Percentiles rank a stretch among this genome's conserved stretches.
phyloP scores from a whole-genome alignment of 1,139 yeast species.

The Hemisphaericaspora xylanilytica region DNA sequence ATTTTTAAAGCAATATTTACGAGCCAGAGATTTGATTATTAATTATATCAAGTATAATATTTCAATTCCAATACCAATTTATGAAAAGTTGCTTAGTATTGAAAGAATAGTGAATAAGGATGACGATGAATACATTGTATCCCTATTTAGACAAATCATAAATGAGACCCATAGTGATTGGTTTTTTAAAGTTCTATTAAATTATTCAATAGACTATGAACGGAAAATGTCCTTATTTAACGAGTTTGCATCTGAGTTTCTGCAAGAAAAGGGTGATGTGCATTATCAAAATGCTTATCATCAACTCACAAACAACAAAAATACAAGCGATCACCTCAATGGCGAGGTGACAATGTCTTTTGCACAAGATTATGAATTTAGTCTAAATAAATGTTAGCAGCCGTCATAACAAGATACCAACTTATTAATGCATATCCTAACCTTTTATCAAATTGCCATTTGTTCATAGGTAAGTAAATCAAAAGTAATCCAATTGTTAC shows the following conservation, averaged over 20 bases:
- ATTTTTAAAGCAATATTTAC: slow-evolving; percentile 26
- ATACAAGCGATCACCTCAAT: neutral
- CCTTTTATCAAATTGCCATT: slow-evolving; percentile 34
- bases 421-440: slow-evolving; percentile 25
- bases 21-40: slow-evolving; percentile 37
- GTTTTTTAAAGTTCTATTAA: slow-evolving; percentile 20
- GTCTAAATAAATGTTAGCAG: slow-evolving; percentile 18
- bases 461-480: slow-evolving; percentile 31
- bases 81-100: slow-evolving; percentile 36
- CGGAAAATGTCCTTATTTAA: slow-evolving; percentile 12
- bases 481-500: slow-evolving; percentile 23
- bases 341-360: neutral
- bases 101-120: slow-evolving; percentile 29
- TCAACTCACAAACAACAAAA: slow-evolving; percentile 2
- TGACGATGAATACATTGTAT: slow-evolving; percentile 24
- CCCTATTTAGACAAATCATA: slow-evolving; percentile 25
- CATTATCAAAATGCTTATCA: slow-evolving; percentile 3
- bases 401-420: slow-evolving; percentile 23
- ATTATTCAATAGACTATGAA: slow-evolving; percentile 17
- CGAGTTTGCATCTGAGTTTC: slow-evolving; percentile 10
- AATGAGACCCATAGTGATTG: slow-evolving; percentile 23
- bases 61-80: slow-evolving; percentile 33
- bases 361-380: slow-evolving; percentile 4
- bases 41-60: slow-evolving; percentile 26
- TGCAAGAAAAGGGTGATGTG: neutral